These are phyloP conservation scores for Hysterangium stoloniferum DNA, from an alignment of 768 basidiomycete genomes.

Conservation along the genomic window DNA sequence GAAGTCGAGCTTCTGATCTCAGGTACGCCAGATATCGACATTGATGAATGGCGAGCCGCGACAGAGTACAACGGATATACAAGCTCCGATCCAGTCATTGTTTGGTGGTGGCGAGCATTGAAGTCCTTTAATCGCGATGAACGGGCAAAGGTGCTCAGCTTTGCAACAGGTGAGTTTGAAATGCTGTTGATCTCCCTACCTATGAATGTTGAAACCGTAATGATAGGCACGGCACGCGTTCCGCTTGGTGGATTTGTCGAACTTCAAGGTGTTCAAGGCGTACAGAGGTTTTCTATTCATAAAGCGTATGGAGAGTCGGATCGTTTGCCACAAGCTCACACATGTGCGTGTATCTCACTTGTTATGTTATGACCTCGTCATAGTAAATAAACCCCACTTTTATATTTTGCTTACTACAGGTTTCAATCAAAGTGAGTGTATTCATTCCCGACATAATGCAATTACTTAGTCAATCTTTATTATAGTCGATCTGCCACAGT, in stretches of 20 bases:
- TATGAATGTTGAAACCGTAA: neutral
- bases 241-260: slow-evolving; percentile 93
- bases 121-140: slow-evolving; percentile 97
- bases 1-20: slow-evolving; percentile 92
- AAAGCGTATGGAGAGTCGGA: slow-evolving; percentile 83
- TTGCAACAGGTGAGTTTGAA: slow-evolving; percentile 57
- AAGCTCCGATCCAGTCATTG: slow-evolving; percentile 88
- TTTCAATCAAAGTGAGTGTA: slow-evolving; percentile 65
- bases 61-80: slow-evolving; percentile 88
- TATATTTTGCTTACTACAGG: slow-evolving; percentile 36
- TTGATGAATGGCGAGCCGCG: slow-evolving; percentile 93
- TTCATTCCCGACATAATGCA: neutral
- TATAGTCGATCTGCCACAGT: slow-evolving; percentile 77
- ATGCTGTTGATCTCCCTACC: neutral
- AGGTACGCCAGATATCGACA: slow-evolving; percentile 97
- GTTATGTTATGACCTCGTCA: slow-evolving; percentile 14
- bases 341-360: slow-evolving; percentile 46
- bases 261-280: slow-evolving; percentile 86
- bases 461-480: slow-evolving; percentile 18
- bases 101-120: slow-evolving; percentile 99
- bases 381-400: slow-evolving; percentile 14
- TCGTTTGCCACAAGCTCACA: slow-evolving; percentile 83
- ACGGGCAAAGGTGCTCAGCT: slow-evolving; percentile 92
- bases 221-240: slow-evolving; percentile 71
- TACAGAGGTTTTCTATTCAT: slow-evolving; percentile 93